Evolutionary conservation across 2,329 filamentous ascomycete genomes (phyloP), one percentile per base, ranked within the genome.

Genomic region (Cryphonectria nitschkei): DNA sequence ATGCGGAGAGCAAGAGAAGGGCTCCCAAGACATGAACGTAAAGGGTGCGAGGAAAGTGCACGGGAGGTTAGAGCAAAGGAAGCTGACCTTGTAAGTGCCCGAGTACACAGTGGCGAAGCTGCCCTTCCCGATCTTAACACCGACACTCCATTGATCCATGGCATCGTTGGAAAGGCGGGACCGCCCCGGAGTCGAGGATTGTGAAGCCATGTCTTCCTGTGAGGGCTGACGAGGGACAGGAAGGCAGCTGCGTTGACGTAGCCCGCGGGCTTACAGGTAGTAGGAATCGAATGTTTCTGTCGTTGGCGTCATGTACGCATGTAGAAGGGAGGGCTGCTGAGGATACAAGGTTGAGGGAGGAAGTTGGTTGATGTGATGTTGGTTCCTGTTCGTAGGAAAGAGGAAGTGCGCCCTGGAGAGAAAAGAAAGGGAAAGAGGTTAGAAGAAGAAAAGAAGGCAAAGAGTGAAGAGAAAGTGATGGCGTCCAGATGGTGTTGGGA

Each of bases 41-140:
- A 7, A 32, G 19, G 37, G 65, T 6, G 32, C 29, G 14, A 19
- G 39, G 39, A 32, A 32, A 37, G 46, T 52, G 69, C 19, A 70
- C 46, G 63, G 26, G 58, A 56, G 67, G 34, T n/a, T 68, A 65
- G 70, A 69, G 65, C 39, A 50, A 65, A 73, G 43, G 69, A 68
- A 67, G 73, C 90, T 82, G 84, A 97, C 94, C 83, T 92, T 92
- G 82, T 97, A 93, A 76, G 90, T 90, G 74, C 93, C 94, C 80
- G 92, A 89, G 81, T 96, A 98, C 75, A 99, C 96, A 75, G 94
- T 94, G 75, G 96, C 96, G 85, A 98, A 99, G 84, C 96, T 98
- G 74, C 96, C 96, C 83, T 96, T 96, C 74, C 96, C 96, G 80
- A 98, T 98, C 83, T 98, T 93, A 76, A 92, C 90, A 76, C 94